phyloP scores from a whole-genome alignment of 176 grass and related monocot species.

The Aegilops sharonensis region DNA sequence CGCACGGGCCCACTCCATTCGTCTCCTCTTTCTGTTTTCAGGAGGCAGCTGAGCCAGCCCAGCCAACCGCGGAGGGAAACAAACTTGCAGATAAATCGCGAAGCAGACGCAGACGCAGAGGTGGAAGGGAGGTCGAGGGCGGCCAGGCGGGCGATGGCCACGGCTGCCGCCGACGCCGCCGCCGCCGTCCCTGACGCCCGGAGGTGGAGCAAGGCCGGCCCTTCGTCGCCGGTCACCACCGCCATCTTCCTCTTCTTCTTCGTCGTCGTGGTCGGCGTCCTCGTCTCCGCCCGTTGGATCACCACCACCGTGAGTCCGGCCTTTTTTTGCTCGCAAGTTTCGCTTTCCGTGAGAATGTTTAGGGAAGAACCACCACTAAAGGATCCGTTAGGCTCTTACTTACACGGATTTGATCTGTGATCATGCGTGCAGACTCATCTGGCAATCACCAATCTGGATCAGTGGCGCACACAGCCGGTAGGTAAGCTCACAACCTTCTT shows the following conservation, averaged over 20 bases:
- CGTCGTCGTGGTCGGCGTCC: constrained; percentile 50
- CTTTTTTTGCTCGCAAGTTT: not conserved
- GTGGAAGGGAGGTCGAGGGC: not conserved
- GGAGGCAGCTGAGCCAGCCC: not conserved
- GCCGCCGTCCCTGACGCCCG: constrained; percentile 16
- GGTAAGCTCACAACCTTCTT: constrained; percentile 45
- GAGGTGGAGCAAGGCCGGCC: constrained; percentile 34
- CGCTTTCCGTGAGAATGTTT: not conserved
- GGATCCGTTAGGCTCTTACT: not conserved
- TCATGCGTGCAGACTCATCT: constrained; percentile 36
- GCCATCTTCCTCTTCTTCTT: constrained; percentile 61
- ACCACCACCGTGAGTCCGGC: constrained; percentile 43
- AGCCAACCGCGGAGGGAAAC: not conserved
- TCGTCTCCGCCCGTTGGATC: constrained; percentile 55
- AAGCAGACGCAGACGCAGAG: not conserved
- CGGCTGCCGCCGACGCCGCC: constrained; percentile 21
- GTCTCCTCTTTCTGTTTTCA: not conserved
- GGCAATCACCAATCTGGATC: constrained; percentile 42
- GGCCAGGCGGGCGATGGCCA: constrained; percentile 10
- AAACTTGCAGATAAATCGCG: too few relatives aligned
- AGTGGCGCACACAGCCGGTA: constrained; percentile 52
- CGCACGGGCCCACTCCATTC: not conserved
- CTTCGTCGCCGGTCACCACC: constrained; percentile 38
- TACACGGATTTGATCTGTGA: not conserved
- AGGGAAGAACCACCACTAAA: too few relatives aligned